These are phyloP conservation scores for Margaritispora aquatica DNA, from an alignment of 495 filamentous ascomycete species.

Conservation along the genomic window DNA sequence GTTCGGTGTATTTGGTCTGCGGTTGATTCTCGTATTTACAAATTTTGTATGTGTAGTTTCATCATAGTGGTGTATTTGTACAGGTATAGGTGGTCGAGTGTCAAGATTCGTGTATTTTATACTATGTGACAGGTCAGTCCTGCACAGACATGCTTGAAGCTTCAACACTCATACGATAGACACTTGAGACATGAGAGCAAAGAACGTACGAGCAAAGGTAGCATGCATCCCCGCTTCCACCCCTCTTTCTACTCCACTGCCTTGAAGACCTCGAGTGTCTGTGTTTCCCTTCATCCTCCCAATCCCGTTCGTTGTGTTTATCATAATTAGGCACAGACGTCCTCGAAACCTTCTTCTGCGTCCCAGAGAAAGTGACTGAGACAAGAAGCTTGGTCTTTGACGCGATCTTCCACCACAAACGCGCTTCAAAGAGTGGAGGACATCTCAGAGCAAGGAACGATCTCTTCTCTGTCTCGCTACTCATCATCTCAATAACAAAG, in stretches of 20 bases:
- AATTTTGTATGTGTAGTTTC: not conserved
- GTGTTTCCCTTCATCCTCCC: not conserved
- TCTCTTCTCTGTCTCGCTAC: not conserved
- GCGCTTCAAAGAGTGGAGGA: not conserved
- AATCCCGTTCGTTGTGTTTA: not conserved
- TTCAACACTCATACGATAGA: not conserved
- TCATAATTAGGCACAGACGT: not conserved
- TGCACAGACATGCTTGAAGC: too few relatives aligned
- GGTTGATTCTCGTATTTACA: not conserved
- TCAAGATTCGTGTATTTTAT: not conserved
- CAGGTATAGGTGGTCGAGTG: not conserved
- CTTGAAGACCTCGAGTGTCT: not conserved
- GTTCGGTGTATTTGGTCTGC: not conserved
- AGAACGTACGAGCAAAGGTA: not conserved
- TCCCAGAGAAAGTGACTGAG: not conserved
- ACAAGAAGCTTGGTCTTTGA: not conserved
- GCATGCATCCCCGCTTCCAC: not conserved
- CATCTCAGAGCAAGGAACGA: not conserved
- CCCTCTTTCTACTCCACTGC: not conserved
- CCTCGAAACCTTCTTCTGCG: not conserved
- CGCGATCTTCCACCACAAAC: not conserved
- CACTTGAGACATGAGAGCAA: not conserved
- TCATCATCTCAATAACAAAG: not conserved
- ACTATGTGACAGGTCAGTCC: not conserved
- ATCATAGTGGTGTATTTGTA: not conserved